These are phyloP conservation scores for Boletus speciosus DNA, from an alignment of 768 basidiomycete species.

Conservation along the genomic window DNA sequence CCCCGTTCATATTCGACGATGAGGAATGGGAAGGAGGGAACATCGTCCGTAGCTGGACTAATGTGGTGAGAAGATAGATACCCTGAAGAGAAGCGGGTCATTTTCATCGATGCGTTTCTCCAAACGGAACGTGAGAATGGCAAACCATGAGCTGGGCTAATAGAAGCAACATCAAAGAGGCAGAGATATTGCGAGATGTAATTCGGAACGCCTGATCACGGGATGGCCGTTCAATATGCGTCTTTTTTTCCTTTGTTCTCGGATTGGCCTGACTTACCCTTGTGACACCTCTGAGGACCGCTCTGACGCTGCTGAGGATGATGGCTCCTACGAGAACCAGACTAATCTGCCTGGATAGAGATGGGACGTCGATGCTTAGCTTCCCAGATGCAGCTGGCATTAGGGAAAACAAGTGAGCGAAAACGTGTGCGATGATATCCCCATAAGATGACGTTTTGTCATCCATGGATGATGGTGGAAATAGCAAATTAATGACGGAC, in stretches of 20 bases:
- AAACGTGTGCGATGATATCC: constrained; percentile 39
- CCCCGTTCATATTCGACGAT: constrained; percentile 10
- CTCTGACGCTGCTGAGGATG: constrained; percentile 67
- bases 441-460: constrained; percentile 42
- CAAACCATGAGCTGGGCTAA: constrained; percentile 81
- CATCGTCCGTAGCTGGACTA: constrained; percentile 77
- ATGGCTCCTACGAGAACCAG: constrained; percentile 72
- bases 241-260: neutral
- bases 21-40: constrained; percentile 56
- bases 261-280: constrained; percentile 37
- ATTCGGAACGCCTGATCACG: constrained; percentile 52
- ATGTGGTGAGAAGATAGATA: constrained; percentile 77
- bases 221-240: neutral
- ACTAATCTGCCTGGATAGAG: constrained; percentile 55
- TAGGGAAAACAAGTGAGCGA: constrained; percentile 40
- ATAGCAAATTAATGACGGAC: constrained; percentile 35
- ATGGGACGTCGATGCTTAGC: constrained; percentile 33
- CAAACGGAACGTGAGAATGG: constrained; percentile 9
- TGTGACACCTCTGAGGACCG: constrained; percentile 66
- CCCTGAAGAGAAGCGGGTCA: constrained; percentile 43
- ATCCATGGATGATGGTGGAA: constrained; percentile 30
- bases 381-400: constrained; percentile 33
- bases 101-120: neutral
- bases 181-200: constrained; percentile 65
- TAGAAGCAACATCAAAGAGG: constrained; percentile 71